Base-by-base conservation (phyloP, 1,284 basidiomycete species). In the Hemileia vastatrix region DNA sequence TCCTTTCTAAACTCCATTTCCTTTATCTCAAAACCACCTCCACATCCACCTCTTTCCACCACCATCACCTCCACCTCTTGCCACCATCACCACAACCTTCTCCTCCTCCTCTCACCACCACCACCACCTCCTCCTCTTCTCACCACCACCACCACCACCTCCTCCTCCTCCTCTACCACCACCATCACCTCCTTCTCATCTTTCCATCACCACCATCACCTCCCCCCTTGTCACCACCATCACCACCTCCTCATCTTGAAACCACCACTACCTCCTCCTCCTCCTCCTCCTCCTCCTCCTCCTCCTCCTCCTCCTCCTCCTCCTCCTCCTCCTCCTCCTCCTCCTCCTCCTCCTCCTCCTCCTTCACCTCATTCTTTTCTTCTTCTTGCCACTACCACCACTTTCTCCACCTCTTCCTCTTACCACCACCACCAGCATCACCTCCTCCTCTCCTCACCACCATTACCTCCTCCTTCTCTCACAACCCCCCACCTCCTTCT, bases 261-360 rank as follows among this genome's bases (percentile, higher is more conserved):
- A 47, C 45, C 55, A 1, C n/a, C n/a, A n/a, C n/a, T n/a, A n/a
- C n/a, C 19, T 58, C 24, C 32, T 24, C 47, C n/a, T 48, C 13
- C 4, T n/a, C 27, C 33, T 51, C 5, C 19, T 40, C 9, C 51
- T 58, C 19, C 56, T 50, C 21, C 51, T 58, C 21, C n/a, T n/a
- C 32, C 56, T n/a, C 18, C 18, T 3, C 32, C 56, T 18, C 19
- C 47, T 27, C 56, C 56, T 18, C 18, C 27, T 33, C 48, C 47
- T 15, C 56, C 49, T 31, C 56, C 33, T 13, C 56, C 56, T 15
- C 56, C 56, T 15, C 56, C 56, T 40, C 48, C 49, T 51, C 56
- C 56, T 24, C 55, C 55, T 27, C 55, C 45, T 24, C 47, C 55
- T 15, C 55, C 55, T 15, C 55, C 55, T 6, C 55, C 55, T 13